A percentile compares a stretch with the other conserved stretches of the same genome.
Evolutionary conservation across 345 rosid genomes (phyloP).

Genomic region (rapeseed (Brassica napus)): Da-Ae NC_063447.1:52979501-52980000

Average conservation of each 20-base stretch:
- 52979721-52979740: not conserved
- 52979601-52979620: not conserved
- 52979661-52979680: not conserved
- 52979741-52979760: conserved; percentile 11
- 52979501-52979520: not conserved
- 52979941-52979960: conserved; percentile 36
- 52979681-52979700: not conserved
- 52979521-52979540: not conserved
- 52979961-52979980: conserved; percentile 25
- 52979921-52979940: conserved; percentile 15
- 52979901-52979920: not conserved
- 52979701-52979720: conserved; percentile 19
- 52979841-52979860: conserved; percentile 32
- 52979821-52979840: conserved; percentile 40
- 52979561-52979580: not conserved
- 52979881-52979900: not conserved
- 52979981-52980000: conserved; percentile 34
- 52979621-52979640: not conserved
- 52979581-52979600: not conserved
- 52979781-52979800: conserved; percentile 33
- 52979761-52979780: conserved; percentile 18
- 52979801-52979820: conserved; percentile 33
- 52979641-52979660: not conserved
- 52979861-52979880: conserved; percentile 21
- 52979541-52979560: not conserved